Conservation (phyloP, 257 asterid genomes). For the Nicotiana undulata region DNA sequence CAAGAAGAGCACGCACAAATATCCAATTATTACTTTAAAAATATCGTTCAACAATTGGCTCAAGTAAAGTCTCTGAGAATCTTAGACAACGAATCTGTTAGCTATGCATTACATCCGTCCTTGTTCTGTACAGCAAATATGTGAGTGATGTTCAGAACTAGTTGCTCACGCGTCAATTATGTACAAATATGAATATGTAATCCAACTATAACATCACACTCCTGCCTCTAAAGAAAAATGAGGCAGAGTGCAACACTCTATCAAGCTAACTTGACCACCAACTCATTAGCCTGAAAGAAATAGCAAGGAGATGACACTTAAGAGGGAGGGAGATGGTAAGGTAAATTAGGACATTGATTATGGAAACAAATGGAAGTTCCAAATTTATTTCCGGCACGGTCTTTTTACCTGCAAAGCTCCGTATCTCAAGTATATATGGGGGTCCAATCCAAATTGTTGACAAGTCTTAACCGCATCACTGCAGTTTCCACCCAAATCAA, state of each 20-base stretch:
- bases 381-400: background rate
- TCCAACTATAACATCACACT: constrained; percentile 8
- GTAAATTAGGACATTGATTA: background rate
- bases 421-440: background rate
- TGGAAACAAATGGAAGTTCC: background rate
- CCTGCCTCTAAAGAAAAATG: constrained; percentile 29
- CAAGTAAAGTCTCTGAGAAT: background rate
- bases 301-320: background rate
- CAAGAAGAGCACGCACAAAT: background rate
- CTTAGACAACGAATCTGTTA: background rate
- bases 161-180: constrained; percentile 4
- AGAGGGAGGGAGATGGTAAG: background rate
- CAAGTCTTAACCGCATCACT: background rate
- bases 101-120: background rate
- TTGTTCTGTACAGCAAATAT: constrained; percentile 12
- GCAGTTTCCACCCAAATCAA: constrained; percentile 17
- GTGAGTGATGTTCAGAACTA: background rate
- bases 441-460: constrained; percentile 2
- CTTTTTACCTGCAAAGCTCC: background rate
- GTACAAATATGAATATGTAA: constrained; percentile 17
- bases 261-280: constrained; percentile 6
- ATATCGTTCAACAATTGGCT: background rate
- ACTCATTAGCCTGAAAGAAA: constrained; percentile 11
- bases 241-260: constrained; percentile 25
- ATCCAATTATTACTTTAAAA: background rate